Percentiles rank a stretch among this genome's conserved stretches.
Conservation (phyloP, 192 early-diverging fungal genomes). For the Lobosporangium transversale region DNA sequence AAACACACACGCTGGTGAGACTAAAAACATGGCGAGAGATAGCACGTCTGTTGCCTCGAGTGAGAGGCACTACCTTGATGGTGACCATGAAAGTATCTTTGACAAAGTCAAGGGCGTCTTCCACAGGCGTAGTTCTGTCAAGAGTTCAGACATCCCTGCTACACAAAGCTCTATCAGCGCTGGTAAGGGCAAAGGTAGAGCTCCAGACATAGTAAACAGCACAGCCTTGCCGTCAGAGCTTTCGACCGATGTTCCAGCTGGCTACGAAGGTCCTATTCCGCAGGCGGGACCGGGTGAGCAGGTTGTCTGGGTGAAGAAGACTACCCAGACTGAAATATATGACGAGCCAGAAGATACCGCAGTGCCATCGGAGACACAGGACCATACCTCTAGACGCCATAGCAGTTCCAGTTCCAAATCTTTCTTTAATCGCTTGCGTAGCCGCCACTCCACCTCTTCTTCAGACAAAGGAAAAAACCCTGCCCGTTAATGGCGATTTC, state of each 20-base stretch:
- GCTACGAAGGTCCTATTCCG: constrained; percentile 16
- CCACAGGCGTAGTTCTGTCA: neutral
- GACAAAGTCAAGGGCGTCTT: constrained; percentile 16
- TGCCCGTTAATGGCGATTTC: too few species aligned
- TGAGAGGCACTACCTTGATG: neutral
- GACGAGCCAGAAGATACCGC: constrained; percentile 1
- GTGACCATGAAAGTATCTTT: neutral
- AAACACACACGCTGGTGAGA: too few species aligned
- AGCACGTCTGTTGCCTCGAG: too few species aligned
- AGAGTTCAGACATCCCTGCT: neutral
- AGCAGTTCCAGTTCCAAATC: neutral
- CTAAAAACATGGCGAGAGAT: too few species aligned
- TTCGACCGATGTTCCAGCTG: neutral
- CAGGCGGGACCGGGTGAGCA: constrained; percentile 16
- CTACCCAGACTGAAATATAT: constrained; percentile 23
- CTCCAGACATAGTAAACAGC: too few species aligned
- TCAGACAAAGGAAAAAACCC: constrained; percentile 38
- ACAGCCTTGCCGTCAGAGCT: neutral
- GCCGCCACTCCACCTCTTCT: neutral
- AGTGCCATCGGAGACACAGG: neutral
- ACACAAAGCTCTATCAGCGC: neutral
- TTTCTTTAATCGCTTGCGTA: constrained; percentile 24
- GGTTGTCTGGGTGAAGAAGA: constrained; percentile 25
- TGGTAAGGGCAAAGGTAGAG: neutral
- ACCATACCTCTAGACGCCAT: neutral